Percentiles rank a stretch among this genome's conserved stretches.
Evolutionary conservation across 805 yeast species (phyloP).

Genomic region (Cyberlindnera nakhonratchasimensis): DNA sequence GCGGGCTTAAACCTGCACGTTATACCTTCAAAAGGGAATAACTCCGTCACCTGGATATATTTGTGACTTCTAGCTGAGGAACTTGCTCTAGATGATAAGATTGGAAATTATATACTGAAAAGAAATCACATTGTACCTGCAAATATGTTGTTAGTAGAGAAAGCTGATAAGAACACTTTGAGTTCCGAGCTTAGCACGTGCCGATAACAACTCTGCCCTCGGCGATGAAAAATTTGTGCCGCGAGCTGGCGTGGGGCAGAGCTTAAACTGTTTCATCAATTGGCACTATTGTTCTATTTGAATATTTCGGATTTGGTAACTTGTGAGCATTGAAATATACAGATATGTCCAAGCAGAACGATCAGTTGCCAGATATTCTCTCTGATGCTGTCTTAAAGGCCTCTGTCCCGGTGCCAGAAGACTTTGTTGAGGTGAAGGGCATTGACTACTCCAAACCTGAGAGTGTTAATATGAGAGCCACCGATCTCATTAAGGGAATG

Average conservation of each 20-base stretch:
- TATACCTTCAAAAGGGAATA: too few species aligned
- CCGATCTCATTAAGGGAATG: slow-evolving; percentile 79
- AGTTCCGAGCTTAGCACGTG: too few species aligned
- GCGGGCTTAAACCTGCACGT: not conserved
- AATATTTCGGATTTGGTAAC: not conserved
- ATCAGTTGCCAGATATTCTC: slow-evolving; percentile 63
- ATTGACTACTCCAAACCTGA: slow-evolving; percentile 81
- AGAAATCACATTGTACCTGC: too few species aligned
- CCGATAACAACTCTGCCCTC: slow-evolving; percentile 11
- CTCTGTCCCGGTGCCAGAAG: slow-evolving; percentile 82
- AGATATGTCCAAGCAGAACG: slow-evolving; percentile 36
- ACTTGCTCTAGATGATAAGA: too few species aligned
- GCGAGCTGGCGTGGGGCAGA: too few species aligned
- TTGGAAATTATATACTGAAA: too few species aligned
- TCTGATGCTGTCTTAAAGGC: slow-evolving; percentile 88
- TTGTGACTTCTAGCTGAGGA: too few species aligned
- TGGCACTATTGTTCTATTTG: not conserved
- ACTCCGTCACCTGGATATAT: too few species aligned
- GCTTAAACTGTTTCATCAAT: too few species aligned
- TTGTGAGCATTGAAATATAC: not conserved
- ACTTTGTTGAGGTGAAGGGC: slow-evolving; percentile 77
- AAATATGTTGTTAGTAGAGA: too few species aligned
- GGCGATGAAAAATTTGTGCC: slow-evolving; percentile 14
- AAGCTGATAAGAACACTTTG: too few species aligned
- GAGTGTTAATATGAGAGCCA: slow-evolving; percentile 75